Evolutionary conservation across 2,329 filamentous ascomycete species (phyloP), one percentile per base, ranked within the genome.

Genomic region (Botrytis fabae): DNA sequence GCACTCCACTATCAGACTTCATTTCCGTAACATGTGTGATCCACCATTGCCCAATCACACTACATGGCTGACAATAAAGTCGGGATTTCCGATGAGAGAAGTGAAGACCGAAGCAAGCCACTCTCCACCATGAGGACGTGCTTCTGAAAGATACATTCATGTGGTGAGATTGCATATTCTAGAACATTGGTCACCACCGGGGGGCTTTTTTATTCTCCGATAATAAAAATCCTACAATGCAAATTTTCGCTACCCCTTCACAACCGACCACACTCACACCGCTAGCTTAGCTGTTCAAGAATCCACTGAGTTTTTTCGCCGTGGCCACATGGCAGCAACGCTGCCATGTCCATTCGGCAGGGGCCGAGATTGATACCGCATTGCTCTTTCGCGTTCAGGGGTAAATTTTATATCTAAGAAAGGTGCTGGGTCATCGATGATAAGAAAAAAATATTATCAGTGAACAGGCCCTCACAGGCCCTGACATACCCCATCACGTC

Each of bases 1-100:
- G 61, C 22, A 54, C 46, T 57, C 46, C 64, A 68, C 64, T 57
- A 68, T 54, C 64, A 68, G 46, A 68, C 35, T 54, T 68, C 32
- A 54, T 68, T 54, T 54, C 32, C 64, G 35, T 28, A 16, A 38
- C 46, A 48, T 40, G 64, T 54, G n/a, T 35, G 46, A 38, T 54
- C 46, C 46, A 68, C 25, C 25, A 57, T 48, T 68, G 64, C 64
- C 64, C 64, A 68, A 68, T 68, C 64, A 46, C 35, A 42, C 25
- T 54, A 40, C 25, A 68, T 68, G 46, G 46, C 46, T 54, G 25
- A 54, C 46, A 38, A 54, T 40, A 22, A 40, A 22, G 16, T 40
- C 64, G 64, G 64, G 9, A 57, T 54, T 54, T 42, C 64, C 46
- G 18, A 40, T 54, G 9, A 68, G 48, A 40, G 25, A 54, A 16